A percentile compares a stretch with the other conserved stretches of the same genome.
Conservation (phyloP, 495 filamentous ascomycete species). For the Talaromyces proteolyticus region DNA sequence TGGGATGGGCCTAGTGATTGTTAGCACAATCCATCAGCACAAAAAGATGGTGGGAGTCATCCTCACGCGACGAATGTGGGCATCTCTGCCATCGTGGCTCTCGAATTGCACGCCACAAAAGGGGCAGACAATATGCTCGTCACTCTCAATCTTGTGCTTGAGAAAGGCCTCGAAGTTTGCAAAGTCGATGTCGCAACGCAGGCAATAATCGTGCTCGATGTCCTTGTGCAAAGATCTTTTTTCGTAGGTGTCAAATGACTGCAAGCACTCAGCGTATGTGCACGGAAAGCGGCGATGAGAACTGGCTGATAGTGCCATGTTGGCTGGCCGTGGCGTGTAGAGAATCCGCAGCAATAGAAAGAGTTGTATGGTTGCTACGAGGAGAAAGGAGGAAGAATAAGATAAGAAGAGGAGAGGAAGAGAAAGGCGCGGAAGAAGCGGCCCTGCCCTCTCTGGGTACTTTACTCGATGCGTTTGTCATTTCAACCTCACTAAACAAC, state of each 20-base stretch:
- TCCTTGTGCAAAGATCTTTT: constrained; percentile 45
- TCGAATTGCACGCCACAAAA: constrained; percentile 47
- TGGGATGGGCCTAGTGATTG: constrained; percentile 30
- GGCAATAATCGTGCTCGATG: constrained; percentile 45
- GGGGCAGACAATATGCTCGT: constrained; percentile 41
- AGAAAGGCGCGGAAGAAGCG: no score
- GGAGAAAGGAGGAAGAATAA: no score
- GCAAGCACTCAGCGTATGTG: constrained; percentile 54
- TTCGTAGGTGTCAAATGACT: constrained; percentile 46
- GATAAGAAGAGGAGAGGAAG: no score
- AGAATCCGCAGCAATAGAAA: no score
- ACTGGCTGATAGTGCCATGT: no score
- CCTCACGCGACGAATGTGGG: constrained; percentile 42
- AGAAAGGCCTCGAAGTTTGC: constrained; percentile 30
- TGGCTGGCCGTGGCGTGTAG: no score
- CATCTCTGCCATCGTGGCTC: constrained; percentile 34
- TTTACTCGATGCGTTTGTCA: no score
- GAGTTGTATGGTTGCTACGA: no score
- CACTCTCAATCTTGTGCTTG: constrained; percentile 32
- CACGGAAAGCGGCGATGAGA: constrained; percentile 42
- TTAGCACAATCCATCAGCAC: not conserved
- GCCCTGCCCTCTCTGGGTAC: no score
- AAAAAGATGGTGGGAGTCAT: not conserved
- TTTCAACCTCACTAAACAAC: no score
- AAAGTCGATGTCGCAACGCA: constrained; percentile 44